phyloP scores from a whole-genome alignment of 345 rosid species.

The Conringia planisiliqua region DNA sequence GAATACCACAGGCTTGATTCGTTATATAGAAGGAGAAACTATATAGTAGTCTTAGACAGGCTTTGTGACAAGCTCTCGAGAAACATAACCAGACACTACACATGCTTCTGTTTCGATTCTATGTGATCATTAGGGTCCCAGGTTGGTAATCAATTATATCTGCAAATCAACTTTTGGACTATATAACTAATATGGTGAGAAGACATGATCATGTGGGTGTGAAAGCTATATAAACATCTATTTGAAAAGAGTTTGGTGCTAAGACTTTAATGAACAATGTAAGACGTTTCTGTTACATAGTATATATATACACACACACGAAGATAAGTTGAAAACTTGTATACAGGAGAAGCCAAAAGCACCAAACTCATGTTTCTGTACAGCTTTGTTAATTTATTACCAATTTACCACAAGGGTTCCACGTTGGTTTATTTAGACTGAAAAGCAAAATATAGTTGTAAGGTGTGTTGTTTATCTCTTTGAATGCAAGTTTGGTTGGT shows the following conservation, averaged over 20 bases:
- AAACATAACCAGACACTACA: neutral
- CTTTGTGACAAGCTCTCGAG: neutral
- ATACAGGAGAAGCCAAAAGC: neutral
- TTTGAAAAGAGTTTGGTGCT: conserved; percentile 1
- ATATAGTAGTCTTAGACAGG: neutral
- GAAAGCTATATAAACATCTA: neutral
- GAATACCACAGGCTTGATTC: neutral
- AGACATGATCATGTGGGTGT: neutral
- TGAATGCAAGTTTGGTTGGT: neutral
- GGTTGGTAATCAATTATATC: neutral
- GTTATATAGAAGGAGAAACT: conserved; percentile 1
- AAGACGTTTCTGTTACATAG: neutral
- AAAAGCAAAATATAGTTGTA: neutral
- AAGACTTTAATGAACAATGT: neutral
- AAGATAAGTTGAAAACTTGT: neutral
- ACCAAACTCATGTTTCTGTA: neutral
- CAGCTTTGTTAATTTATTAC: neutral
- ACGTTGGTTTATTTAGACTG: neutral
- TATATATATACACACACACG: neutral
- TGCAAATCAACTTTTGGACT: neutral
- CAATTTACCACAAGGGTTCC: neutral
- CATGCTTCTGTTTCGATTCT: neutral
- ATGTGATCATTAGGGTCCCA: neutral
- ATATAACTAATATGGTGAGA: neutral
- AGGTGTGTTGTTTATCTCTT: neutral